phyloP scores from a whole-genome alignment of 169 alveolate genomes.

The Amoebophrya sp. region DNA sequence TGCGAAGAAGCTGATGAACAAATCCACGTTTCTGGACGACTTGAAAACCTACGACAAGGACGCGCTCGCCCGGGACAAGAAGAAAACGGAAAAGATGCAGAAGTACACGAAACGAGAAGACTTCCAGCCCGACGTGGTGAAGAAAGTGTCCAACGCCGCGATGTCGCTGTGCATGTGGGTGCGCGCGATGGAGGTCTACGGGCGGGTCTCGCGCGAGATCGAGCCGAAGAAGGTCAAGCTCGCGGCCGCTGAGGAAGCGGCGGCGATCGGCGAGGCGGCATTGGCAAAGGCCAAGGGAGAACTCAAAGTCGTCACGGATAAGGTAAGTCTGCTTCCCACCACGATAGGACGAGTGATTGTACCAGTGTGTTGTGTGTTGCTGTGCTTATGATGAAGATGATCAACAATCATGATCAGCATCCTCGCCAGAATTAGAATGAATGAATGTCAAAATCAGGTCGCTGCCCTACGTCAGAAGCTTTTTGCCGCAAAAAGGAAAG shows the following conservation, averaged over 20 bases:
- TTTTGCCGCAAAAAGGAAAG: conserved; percentile 48
- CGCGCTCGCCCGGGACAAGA: conserved; percentile 56
- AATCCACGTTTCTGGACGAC: conserved; percentile 64
- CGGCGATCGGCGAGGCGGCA: conserved; percentile 60
- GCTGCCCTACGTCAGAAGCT: background rate
- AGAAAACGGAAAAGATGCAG: conserved; percentile 63
- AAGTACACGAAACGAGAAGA: conserved; percentile 65
- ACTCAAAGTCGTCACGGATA: conserved; percentile 35
- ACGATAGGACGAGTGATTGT: too few species aligned
- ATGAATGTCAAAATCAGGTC: too few species aligned
- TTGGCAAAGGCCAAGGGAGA: background rate
- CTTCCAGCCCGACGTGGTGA: conserved; percentile 63
- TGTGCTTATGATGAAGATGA: too few species aligned
- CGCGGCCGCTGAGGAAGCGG: conserved; percentile 68
- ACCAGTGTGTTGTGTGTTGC: too few species aligned
- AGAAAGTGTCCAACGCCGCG: conserved; percentile 71
- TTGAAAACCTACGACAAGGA: conserved; percentile 68
- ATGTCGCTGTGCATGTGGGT: conserved; percentile 73
- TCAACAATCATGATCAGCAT: too few species aligned
- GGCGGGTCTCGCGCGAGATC: conserved; percentile 68
- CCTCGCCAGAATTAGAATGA: too few species aligned
- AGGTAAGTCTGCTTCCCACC: too few species aligned
- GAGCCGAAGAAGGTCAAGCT: conserved; percentile 79
- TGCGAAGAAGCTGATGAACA: conserved; percentile 75
- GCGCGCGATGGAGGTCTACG: conserved; percentile 78